Conservation (phyloP, 495 filamentous ascomycete species). For the Penicillium herquei region DNA sequence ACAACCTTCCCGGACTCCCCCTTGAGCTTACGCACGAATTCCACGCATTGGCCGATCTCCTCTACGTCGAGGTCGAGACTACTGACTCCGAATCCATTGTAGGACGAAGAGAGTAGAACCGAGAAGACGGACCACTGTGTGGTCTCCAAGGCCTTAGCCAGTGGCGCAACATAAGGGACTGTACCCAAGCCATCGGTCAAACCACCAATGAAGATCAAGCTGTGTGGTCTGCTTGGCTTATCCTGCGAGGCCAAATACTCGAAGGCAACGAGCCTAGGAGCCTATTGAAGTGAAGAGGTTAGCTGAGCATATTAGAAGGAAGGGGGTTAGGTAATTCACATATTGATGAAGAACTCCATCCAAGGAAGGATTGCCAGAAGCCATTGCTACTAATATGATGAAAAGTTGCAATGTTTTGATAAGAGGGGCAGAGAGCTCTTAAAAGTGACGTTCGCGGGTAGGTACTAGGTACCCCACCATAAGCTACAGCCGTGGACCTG, state of each 20-base stretch:
- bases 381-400: conserved; percentile 8
- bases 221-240: conserved; percentile 50
- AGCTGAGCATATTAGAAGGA: background rate
- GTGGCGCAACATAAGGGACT: conserved; percentile 54
- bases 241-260: conserved; percentile 45
- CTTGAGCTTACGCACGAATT: conserved; percentile 60
- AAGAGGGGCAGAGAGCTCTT: background rate
- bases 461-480: no score
- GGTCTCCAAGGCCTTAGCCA: conserved; percentile 58
- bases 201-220: conserved; percentile 80
- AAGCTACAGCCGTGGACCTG: no score
- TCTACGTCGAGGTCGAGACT: conserved; percentile 67
- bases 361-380: conserved; percentile 13
- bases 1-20: conserved; percentile 60
- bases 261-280: conserved; percentile 56
- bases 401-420: background rate
- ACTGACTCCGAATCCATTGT: conserved; percentile 69
- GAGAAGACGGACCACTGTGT: conserved; percentile 61
- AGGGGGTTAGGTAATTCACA: conserved; percentile 20
- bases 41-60: conserved; percentile 71
- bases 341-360: conserved; percentile 42
- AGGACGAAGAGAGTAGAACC: conserved; percentile 61
- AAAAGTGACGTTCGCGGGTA: no score
- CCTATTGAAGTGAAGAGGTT: conserved; percentile 28
- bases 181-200: conserved; percentile 78